Evolutionary conservation across 768 basidiomycete genomes (phyloP).

Genomic region (Tulasnella sp.): DNA sequence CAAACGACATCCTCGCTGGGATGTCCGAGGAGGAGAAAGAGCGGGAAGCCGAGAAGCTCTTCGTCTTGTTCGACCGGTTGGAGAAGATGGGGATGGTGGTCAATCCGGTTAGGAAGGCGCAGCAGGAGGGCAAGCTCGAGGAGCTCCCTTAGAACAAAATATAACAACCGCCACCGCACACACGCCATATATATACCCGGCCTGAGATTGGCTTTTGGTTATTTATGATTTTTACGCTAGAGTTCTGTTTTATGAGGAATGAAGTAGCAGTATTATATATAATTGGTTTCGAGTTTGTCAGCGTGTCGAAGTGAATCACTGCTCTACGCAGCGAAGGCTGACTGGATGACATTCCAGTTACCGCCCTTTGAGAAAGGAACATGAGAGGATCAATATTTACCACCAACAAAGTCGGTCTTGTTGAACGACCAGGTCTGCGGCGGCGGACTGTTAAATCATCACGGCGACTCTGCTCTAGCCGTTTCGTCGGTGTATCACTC

Average conservation of each 20-base stretch:
- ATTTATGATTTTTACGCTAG: neutral
- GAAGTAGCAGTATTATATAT: neutral
- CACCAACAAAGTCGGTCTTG: too few relatives aligned
- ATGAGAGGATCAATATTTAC: too few relatives aligned
- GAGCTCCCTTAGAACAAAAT: neutral
- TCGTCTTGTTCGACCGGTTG: conserved; percentile 85
- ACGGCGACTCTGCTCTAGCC: too few relatives aligned
- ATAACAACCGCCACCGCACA: too few relatives aligned
- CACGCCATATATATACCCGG: neutral
- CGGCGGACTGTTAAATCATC: too few relatives aligned
- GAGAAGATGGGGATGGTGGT: conserved; percentile 68
- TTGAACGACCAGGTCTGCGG: too few relatives aligned
- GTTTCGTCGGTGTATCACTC: too few relatives aligned
- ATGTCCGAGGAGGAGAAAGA: conserved; percentile 98
- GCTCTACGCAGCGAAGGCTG: too few relatives aligned
- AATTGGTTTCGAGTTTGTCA: too few relatives aligned
- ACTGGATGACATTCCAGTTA: too few relatives aligned
- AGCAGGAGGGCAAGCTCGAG: conserved; percentile 45
- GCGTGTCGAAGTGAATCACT: too few relatives aligned
- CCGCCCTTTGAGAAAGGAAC: too few relatives aligned
- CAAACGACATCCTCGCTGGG: conserved; percentile 39
- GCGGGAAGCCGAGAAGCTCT: conserved; percentile 83
- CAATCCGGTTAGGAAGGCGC: conserved; percentile 50
- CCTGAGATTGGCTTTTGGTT: neutral
- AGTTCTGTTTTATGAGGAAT: neutral